Base-by-base conservation (phyloP, 2,329 filamentous ascomycete genomes). In the Ascochyta rabiei region DNA sequence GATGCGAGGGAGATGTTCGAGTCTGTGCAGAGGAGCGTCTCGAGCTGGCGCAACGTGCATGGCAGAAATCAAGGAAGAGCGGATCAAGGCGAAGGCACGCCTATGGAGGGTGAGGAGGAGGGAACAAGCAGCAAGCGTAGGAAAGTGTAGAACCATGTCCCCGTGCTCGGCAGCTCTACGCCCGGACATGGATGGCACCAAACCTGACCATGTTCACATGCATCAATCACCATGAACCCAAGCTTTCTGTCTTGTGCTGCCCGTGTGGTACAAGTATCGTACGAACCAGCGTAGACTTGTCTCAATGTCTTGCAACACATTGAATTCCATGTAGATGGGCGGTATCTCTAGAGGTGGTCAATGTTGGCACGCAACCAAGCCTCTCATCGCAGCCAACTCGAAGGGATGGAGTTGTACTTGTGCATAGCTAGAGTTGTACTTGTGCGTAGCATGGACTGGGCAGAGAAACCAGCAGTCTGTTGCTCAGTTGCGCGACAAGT, bases 1-100 rank as follows among this genome's bases (percentile, higher is more conserved):
- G 91, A 96, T 69, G 92, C 93, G 1, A 82, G 89, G 52, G 89
- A 91, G 73, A 97, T 97, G 92, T 96, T 91, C 67, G 83, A 89
- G 55, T 90, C 93, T 74, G 90, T 96, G 1, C 89, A 96, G 76
- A 87, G 89, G 71, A 84, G 89, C 18, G 83, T 96, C 15, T 86
- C 84, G 34, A 87, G 89, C 63, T 88, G 93, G 80, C 85, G 91
- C 26, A 89, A 86, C 48, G 89, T 89, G 1, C 45, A 54, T 31
- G 89, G 96, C 56, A 62, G 76, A 15, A 59, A 60, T 0, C 44
- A 38, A 7, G 65, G 66, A 0, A 59, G 67, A 18, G 35, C 60
- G 19, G 70, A 69, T 24, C 63, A 67, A 0, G 47, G 46, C 1
- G 72, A 74, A 21, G 72, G 72, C 18, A 73, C 69, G 40, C 69